phyloP scores from a whole-genome alignment of 768 basidiomycete genomes.

The Russula vinacea region DNA sequence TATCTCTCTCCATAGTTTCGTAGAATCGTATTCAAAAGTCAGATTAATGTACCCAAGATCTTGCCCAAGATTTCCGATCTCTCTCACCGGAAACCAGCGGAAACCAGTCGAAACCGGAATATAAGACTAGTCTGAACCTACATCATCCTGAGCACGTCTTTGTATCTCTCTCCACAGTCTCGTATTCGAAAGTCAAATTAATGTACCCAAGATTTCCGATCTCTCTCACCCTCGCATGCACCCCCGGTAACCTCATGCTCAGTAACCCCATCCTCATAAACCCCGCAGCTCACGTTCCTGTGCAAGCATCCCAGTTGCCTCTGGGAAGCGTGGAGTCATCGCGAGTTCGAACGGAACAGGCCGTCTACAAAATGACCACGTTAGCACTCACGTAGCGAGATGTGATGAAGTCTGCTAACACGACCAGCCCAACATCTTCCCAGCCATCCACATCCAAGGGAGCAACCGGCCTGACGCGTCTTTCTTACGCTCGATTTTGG shows the following conservation, averaged over 20 bases:
- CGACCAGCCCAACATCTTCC: neutral
- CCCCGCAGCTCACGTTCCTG: slow-evolving; percentile 6
- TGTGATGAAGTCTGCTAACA: neutral
- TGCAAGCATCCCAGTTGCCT: neutral
- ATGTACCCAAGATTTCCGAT: neutral
- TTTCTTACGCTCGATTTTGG: neutral
- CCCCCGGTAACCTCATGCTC: too few species aligned
- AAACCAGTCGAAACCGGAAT: too few species aligned
- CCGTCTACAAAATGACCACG: neutral
- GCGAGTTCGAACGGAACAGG: neutral
- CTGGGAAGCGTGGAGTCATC: neutral
- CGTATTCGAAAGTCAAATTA: neutral
- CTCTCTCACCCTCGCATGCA: too few species aligned
- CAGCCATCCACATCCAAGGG: neutral
- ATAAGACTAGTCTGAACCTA: neutral
- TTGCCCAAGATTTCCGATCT: neutral
- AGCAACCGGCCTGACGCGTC: neutral
- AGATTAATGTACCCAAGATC: too few species aligned
- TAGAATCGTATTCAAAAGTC: too few species aligned
- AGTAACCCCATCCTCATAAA: neutral
- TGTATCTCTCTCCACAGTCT: neutral
- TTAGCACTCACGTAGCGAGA: neutral
- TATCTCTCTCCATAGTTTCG: neutral
- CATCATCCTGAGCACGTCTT: neutral
- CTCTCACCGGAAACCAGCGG: too few species aligned